These are phyloP conservation scores for Arthroderma sp. DNA, from an alignment of 2,329 filamentous ascomycete species.

Conservation along the genomic window DNA sequence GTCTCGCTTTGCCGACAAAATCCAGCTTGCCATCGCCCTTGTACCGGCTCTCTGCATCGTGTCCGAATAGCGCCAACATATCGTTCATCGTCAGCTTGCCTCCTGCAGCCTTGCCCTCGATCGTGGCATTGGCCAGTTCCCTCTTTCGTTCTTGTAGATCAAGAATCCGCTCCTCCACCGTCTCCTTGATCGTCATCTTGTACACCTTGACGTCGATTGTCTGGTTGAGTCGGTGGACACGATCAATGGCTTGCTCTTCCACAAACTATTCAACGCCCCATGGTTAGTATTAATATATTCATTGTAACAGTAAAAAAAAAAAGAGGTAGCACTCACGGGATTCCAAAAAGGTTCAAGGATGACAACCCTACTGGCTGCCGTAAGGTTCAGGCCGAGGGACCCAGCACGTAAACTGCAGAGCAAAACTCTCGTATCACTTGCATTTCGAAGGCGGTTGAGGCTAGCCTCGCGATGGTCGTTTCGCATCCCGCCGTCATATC, in stretches of 20 bases:
- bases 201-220: constrained; percentile 91
- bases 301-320: background rate
- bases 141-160: constrained; percentile 89
- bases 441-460: constrained; percentile 59
- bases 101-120: constrained; percentile 63
- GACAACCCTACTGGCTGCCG: constrained; percentile 81
- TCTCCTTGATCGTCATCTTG: constrained; percentile 74
- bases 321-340: constrained; percentile 43
- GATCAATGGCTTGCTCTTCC: constrained; percentile 96
- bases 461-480: constrained; percentile 87
- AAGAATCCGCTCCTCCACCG: constrained; percentile 89
- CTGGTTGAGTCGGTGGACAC: constrained; percentile 95
- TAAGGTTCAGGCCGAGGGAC: constrained; percentile 83
- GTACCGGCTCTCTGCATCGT: constrained; percentile 45
- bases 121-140: constrained; percentile 76
- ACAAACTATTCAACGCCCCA: constrained; percentile 52
- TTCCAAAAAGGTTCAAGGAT: constrained; percentile 99
- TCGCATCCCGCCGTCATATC: constrained; percentile 91
- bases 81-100: constrained; percentile 86
- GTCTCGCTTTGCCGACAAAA: constrained; percentile 16
- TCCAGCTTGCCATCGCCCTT: constrained; percentile 21
- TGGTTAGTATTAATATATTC: constrained; percentile 11
- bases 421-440: constrained; percentile 63
- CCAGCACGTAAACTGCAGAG: constrained; percentile 92
- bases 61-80: constrained; percentile 78